These are phyloP conservation scores for Ophiostoma triangulosporum DNA, from an alignment of 2,329 filamentous ascomycete species.

Conservation along the genomic window DNA sequence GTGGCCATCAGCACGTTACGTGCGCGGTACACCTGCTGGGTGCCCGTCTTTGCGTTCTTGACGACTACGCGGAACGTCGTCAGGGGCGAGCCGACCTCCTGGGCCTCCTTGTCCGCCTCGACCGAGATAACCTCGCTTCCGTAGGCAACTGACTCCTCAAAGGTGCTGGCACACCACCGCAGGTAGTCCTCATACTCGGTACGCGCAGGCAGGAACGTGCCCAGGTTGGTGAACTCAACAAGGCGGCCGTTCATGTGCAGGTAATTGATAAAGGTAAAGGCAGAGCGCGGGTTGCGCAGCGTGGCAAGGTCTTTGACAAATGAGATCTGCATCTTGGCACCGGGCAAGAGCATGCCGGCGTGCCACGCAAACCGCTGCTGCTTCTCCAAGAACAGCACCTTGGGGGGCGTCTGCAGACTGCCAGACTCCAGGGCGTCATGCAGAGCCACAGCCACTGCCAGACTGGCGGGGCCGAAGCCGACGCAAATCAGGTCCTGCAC, in stretches of 20 bases:
- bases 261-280: constrained; percentile 95
- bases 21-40: constrained; percentile 37
- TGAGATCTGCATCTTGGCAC: constrained; percentile 93
- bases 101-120: constrained; percentile 33
- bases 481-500: constrained; percentile 79
- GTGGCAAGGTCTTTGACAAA: constrained; percentile 95
- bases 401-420: constrained; percentile 38
- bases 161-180: constrained; percentile 76
- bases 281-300: constrained; percentile 70
- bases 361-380: constrained; percentile 82
- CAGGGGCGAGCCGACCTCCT: constrained; percentile 25
- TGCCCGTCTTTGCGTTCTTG: constrained; percentile 44
- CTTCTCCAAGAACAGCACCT: constrained; percentile 77
- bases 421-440: constrained; percentile 58
- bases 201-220: constrained; percentile 75
- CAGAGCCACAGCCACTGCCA: constrained; percentile 79
- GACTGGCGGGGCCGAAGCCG: constrained; percentile 82
- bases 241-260: constrained; percentile 69
- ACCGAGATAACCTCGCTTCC: constrained; percentile 64
- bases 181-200: constrained; percentile 93
- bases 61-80: constrained; percentile 56
- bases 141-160: constrained; percentile 61
- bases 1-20: constrained; percentile 52
- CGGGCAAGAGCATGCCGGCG: constrained; percentile 84
- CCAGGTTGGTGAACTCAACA: constrained; percentile 79